Conservation (phyloP, 2,329 filamentous ascomycete genomes). For the Salinomyces thailandicus region DNA sequence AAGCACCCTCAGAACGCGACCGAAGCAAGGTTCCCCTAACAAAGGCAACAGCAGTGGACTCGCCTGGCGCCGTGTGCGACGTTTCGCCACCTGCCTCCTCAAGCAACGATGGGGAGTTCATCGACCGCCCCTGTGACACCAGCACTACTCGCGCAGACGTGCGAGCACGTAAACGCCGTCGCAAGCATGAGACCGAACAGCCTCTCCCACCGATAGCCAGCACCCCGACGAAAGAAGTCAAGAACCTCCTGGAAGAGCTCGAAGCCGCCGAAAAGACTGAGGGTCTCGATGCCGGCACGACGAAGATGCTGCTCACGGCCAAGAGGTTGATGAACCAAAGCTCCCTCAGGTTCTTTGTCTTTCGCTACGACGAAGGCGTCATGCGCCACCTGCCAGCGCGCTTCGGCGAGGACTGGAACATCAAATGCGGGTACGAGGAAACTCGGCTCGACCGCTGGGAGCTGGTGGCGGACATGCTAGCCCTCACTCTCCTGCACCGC, state of each 20-base stretch:
- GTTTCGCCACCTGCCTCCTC: too few relatives aligned
- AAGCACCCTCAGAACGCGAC: too few relatives aligned
- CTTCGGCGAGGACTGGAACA: background rate
- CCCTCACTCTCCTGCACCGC: background rate
- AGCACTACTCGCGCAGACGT: too few relatives aligned
- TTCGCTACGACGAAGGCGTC: conserved; percentile 1
- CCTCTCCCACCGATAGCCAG: background rate
- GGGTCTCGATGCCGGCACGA: background rate
- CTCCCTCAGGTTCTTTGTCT: background rate
- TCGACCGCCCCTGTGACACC: too few relatives aligned
- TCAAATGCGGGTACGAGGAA: background rate
- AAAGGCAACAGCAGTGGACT: too few relatives aligned
- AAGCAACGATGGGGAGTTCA: too few relatives aligned
- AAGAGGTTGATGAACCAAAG: background rate
- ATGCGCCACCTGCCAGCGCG: background rate
- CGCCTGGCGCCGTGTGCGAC: too few relatives aligned
- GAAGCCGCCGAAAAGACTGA: background rate
- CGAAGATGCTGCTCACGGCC: background rate
- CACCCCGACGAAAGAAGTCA: background rate
- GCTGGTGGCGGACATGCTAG: background rate
- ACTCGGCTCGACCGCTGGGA: background rate
- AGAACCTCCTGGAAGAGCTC: background rate
- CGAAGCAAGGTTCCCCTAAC: too few relatives aligned
- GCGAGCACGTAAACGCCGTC: too few relatives aligned
- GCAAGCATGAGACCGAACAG: too few relatives aligned